A percentile compares a stretch with the other conserved stretches of the same genome.
These are phyloP conservation scores for Mycena leptocephala DNA, from an alignment of 768 basidiomycete genomes.

Conservation along the genomic window DNA sequence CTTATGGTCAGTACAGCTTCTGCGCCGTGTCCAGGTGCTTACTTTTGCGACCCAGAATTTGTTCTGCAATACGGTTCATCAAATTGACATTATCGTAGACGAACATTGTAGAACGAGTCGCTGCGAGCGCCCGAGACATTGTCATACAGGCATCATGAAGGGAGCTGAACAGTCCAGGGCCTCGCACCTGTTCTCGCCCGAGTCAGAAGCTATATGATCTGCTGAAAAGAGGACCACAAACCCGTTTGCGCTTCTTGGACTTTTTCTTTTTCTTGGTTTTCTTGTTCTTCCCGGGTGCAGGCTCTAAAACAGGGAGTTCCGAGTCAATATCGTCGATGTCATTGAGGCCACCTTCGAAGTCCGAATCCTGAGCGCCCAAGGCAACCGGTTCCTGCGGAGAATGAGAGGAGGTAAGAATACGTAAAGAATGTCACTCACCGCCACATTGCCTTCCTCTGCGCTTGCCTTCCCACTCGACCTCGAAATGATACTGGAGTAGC, in stretches of 20 bases:
- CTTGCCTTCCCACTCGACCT: background rate
- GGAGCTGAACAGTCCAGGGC: background rate
- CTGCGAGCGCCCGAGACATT: background rate
- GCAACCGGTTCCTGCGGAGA: background rate
- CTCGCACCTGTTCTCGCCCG: background rate
- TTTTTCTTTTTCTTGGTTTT: background rate
- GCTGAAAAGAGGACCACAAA: too few species aligned
- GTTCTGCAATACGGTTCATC: background rate
- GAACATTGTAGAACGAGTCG: background rate
- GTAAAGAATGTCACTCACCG: background rate
- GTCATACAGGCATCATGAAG: background rate
- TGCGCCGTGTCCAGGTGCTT: background rate
- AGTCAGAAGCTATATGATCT: too few species aligned
- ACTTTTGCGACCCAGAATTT: conserved; percentile 5
- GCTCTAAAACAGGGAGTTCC: too few species aligned
- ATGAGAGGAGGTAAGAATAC: background rate
- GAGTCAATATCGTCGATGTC: too few species aligned
- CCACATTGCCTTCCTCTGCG: background rate
- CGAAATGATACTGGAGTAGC: background rate
- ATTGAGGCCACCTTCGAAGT: too few species aligned
- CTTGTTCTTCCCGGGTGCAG: background rate
- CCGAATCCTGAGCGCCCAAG: too few species aligned
- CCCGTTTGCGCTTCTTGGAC: background rate
- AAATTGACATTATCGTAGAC: background rate
- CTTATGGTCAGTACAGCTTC: background rate